Percentiles rank a stretch among this genome's conserved stretches.
Conservation (phyloP, 306 rosid genomes). For the Dalbergia cochinchinensis region DNA sequence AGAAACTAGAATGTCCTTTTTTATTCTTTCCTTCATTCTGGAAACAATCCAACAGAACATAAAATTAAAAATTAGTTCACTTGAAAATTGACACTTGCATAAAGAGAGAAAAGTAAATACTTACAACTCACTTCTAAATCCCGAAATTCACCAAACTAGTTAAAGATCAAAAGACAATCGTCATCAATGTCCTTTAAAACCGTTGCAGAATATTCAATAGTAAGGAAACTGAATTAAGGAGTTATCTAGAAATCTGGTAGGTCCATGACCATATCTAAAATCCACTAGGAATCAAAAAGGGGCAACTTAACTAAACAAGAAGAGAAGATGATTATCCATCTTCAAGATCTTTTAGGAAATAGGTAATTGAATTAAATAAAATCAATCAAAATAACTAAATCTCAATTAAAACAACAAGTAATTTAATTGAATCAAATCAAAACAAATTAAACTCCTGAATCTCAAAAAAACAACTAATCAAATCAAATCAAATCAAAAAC, state of each 20-base stretch:
- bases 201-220: constrained; percentile 19
- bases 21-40: constrained; percentile 40
- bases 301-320: too few species aligned
- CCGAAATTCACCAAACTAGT: constrained; percentile 42
- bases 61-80: constrained; percentile 14
- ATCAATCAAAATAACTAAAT: too few species aligned
- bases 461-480: too few species aligned
- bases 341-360: too few species aligned
- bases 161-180: constrained; percentile 44
- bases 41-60: constrained; percentile 17
- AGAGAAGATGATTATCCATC: too few species aligned
- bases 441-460: too few species aligned
- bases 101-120: constrained; percentile 15
- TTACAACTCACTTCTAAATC: constrained; percentile 55
- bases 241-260: constrained; percentile 38
- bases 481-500: too few species aligned
- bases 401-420: too few species aligned
- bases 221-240: constrained; percentile 29
- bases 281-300: too few species aligned
- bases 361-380: too few species aligned
- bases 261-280: constrained; percentile 16
- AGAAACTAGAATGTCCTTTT: too few species aligned
- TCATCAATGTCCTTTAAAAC: constrained; percentile 26
- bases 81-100: background rate
- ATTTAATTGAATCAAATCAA: too few species aligned